Evolutionary conservation across 148 eudicot genomes (phyloP).

Genomic region (Fallopia convolvulus): DNA sequence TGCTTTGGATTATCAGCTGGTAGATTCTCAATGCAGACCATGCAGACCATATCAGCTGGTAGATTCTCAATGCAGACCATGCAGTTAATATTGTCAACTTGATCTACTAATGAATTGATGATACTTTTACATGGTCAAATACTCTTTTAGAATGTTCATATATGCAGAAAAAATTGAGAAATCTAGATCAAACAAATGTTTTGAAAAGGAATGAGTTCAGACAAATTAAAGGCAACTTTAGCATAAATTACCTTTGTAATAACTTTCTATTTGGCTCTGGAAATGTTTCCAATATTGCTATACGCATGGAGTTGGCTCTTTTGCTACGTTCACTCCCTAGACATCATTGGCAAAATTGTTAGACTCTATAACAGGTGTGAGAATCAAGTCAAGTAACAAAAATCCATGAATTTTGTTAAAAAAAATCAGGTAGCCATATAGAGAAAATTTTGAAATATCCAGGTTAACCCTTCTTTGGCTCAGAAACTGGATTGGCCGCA

Average conservation of each 20-base stretch:
- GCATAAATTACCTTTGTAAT: constrained; percentile 61
- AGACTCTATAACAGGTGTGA: neutral
- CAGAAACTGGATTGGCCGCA: neutral
- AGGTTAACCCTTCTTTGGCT: neutral
- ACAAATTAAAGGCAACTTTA: neutral
- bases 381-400: neutral
- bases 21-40: neutral
- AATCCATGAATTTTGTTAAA: neutral
- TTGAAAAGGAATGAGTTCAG: neutral
- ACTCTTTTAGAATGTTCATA: neutral
- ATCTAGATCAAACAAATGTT: neutral
- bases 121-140: neutral
- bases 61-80: neutral
- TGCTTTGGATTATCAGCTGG: too few relatives aligned
- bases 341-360: constrained; percentile 7
- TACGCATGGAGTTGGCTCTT: constrained; percentile 69
- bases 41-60: neutral
- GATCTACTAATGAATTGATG: neutral
- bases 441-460: neutral
- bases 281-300: constrained; percentile 84
- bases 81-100: neutral
- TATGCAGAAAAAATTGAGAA: neutral
- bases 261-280: constrained; percentile 96
- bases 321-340: constrained; percentile 75
- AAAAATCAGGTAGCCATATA: neutral